Base-by-base conservation (phyloP, 2,329 filamentous ascomycete genomes). In the Epichloe gansuensis region DNA sequence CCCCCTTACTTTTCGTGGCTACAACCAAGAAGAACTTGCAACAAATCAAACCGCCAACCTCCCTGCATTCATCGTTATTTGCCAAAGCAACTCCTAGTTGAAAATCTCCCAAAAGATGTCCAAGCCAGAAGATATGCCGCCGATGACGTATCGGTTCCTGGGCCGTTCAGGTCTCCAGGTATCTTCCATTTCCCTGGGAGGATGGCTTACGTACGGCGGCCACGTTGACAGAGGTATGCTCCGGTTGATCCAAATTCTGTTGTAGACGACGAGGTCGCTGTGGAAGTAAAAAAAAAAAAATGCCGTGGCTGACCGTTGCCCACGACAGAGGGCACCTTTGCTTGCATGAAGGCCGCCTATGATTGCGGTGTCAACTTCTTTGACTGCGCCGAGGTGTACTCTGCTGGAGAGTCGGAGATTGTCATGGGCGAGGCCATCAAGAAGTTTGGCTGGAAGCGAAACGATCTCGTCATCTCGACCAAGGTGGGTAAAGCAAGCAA, bases 171-270 rank as follows among this genome's bases (percentile, higher is more conserved):
- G 86, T 51, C 75, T 90, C 17, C 81, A 88, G 65, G 84, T 90
- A 37, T 89, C 85, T 31, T 77, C 81, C 46, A 84, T 90, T 56
- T 83, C 82, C 2, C 73, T 90, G 3, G 86, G 82, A 54, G 80
- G 82, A 58, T 84, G 82, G 83, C 73, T 90, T 50, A 89, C 86
- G 1, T 88, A 87, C 58, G 86, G 86, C 51, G 85, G 84, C 17
- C 82, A 87, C 59, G 81, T 88, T 34, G 81, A 83, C 52, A 77
- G 81, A 63, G 80, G 82, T 82, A 70, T 28, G 48, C 25, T 48
- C 11, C 3, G 11, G 12, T 13, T 13, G 44, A 41, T 3, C 17
- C 28, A 23, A 41, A 15, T 2, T 17, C 8, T 15, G 46, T 7
- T 12, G 17, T 47, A n/a, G 11, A 37, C 1, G 17, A 47, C 37